These are phyloP conservation scores for Leptomonas seymouri DNA, from an alignment of 208 protist genomes.

Conservation along the genomic window DNA sequence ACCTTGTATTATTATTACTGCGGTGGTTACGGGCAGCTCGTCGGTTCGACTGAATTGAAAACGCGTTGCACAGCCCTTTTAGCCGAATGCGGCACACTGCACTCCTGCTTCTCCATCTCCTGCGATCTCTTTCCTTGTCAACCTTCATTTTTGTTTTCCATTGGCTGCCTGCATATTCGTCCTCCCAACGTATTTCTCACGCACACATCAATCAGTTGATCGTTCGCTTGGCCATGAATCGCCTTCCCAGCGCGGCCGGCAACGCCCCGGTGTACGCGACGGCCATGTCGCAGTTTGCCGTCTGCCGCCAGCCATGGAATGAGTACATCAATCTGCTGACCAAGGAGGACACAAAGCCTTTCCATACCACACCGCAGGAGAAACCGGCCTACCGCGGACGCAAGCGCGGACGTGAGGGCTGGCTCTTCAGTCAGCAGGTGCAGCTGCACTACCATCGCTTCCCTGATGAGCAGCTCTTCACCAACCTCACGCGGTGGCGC, in stretches of 20 bases:
- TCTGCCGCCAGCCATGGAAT: conserved; percentile 86
- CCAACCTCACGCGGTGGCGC: conserved; percentile 85
- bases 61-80: too few relatives aligned
- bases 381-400: conserved; percentile 81
- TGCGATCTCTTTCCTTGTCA: background rate
- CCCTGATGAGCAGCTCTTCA: conserved; percentile 88
- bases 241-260: conserved; percentile 27
- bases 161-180: too few relatives aligned
- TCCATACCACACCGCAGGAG: conserved; percentile 76
- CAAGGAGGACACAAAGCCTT: conserved; percentile 76
- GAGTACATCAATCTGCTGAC: conserved; percentile 83
- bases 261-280: conserved; percentile 69
- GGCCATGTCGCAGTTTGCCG: conserved; percentile 73
- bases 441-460: conserved; percentile 92
- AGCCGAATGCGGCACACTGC: too few relatives aligned
- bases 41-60: too few relatives aligned
- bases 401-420: conserved; percentile 84
- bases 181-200: background rate
- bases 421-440: conserved; percentile 89
- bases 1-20: background rate
- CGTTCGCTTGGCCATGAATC: conserved; percentile 30
- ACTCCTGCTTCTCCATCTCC: background rate
- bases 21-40: background rate
- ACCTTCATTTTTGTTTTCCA: background rate
- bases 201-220: too few relatives aligned